Evolutionary conservation across 441 rosid species (phyloP), one percentile per base, ranked within the genome.

Genomic region (Populus hybrid): DNA sequence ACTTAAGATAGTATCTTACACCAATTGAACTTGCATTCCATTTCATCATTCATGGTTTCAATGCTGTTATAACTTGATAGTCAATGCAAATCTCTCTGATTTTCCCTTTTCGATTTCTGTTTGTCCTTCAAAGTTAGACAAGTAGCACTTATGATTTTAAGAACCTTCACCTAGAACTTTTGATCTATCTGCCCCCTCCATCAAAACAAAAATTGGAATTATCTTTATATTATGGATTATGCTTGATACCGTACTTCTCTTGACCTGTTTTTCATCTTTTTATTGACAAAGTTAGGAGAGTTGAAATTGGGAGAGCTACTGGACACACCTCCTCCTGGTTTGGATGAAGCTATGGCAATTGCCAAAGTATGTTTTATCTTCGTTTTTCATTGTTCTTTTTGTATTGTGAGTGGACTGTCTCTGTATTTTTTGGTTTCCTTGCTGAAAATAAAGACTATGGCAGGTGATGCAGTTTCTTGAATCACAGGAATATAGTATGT

Each of bases 391-490:
- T 77, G 46, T 68, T 42, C 59, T 77, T 35, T 0, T 75, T 9
- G 19, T 61, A 16, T 74, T 81, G 38, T 23, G 21, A 26, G 9
- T 77, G 24, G 19, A 36, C 42, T 67, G 69, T 83, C 53, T 76
- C 9, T 72, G 69, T 28, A 42, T 80, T 73, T 69, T 40, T 6
- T 23, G 16, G 23, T 19, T 64, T 66, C 70, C 76, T 42, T 75
- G 75, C 75, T 82, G 78, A 86, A 77, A 70, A 72, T 70, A 6
- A 63, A 74, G 53, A 46, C 32, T 78, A 80, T 83, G 76, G 80
- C 88, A 93, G 99, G 99, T 95, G 78, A 93, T 95, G 70, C 99
- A 95, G 82, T 93, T 95, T 82, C 94, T 95, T 74, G 99, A 95
- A 76, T 92, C 99, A 24, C 91, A 82, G 18, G 93, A 95, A 84